Conservation (phyloP, 2,329 filamentous ascomycete genomes). For the Aspergillus sp. region DNA sequence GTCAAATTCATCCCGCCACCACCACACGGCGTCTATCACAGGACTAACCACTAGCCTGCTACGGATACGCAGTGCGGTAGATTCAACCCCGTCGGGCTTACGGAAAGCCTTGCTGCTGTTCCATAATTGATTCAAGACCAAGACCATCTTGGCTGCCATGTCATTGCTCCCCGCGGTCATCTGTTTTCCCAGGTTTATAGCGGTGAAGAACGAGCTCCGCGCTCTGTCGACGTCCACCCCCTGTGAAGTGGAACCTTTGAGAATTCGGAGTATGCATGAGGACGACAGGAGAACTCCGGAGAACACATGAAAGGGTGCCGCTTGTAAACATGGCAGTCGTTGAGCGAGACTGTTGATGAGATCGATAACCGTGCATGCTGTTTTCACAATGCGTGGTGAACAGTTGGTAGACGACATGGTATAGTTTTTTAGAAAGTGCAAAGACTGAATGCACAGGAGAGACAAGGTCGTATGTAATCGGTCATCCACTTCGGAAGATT, state of each 20-base stretch:
- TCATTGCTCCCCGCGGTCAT: constrained; percentile 39
- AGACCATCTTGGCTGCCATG: constrained; percentile 29
- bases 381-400: constrained; percentile 23
- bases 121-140: constrained; percentile 37
- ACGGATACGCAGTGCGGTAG: constrained; percentile 35
- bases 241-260: constrained; percentile 32
- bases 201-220: constrained; percentile 31
- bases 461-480: constrained; percentile 27
- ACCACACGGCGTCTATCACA: constrained; percentile 40
- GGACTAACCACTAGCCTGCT: constrained; percentile 37
- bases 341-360: constrained; percentile 22
- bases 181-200: constrained; percentile 38
- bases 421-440: constrained; percentile 36
- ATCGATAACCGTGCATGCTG: constrained; percentile 31
- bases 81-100: constrained; percentile 35
- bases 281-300: constrained; percentile 31
- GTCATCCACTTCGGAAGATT: constrained; percentile 26
- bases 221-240: constrained; percentile 35
- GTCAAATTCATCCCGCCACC: constrained; percentile 45
- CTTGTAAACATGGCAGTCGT: constrained; percentile 18
- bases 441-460: constrained; percentile 33
- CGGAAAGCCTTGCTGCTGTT: constrained; percentile 42
- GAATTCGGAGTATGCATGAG: constrained; percentile 33
- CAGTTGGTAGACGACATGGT: constrained; percentile 25
- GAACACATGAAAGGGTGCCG: constrained; percentile 26